Conservation (phyloP, 306 rosid genomes). For the Ormosia semicastrata region DNA sequence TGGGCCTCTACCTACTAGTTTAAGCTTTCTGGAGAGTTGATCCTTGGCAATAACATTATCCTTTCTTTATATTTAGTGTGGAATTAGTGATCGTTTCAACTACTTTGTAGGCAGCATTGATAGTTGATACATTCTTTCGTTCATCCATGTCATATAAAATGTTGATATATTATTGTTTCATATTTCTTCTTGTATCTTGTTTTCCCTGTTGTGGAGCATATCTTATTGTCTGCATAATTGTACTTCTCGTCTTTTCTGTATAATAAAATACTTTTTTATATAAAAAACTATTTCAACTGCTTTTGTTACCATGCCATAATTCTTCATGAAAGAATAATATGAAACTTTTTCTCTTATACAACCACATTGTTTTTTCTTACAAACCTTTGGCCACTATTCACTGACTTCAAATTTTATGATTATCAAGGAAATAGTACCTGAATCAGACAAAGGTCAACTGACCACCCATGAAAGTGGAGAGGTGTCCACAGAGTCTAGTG, state of each 20-base stretch:
- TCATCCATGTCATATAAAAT: slow-evolving; percentile 1
- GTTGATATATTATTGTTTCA: not conserved
- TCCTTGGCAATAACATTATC: not conserved
- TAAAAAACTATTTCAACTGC: not conserved
- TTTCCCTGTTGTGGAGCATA: slow-evolving; percentile 14
- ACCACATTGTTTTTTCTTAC: not conserved
- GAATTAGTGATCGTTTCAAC: not conserved
- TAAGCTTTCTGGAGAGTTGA: slow-evolving; percentile 5
- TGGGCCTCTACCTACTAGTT: slow-evolving; percentile 1
- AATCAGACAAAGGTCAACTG: slow-evolving; percentile 71
- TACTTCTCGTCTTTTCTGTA: not conserved
- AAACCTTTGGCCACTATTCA: slow-evolving; percentile 13
- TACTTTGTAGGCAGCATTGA: not conserved
- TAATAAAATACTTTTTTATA: not conserved
- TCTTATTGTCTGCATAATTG: not conserved
- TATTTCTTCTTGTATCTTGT: slow-evolving; percentile 1
- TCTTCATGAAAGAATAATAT: not conserved
- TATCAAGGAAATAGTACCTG: slow-evolving; percentile 61
- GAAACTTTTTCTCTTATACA: not conserved
- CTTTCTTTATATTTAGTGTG: not conserved
- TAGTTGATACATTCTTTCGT: not conserved
- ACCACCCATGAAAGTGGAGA: slow-evolving; percentile 56
- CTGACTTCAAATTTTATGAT: slow-evolving; percentile 33
- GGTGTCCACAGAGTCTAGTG: slow-evolving; percentile 51
- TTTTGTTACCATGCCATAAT: not conserved